Conservation (phyloP, 371 early-diverging fungal genomes). For the Neoconidiobolus thromboides region DNA sequence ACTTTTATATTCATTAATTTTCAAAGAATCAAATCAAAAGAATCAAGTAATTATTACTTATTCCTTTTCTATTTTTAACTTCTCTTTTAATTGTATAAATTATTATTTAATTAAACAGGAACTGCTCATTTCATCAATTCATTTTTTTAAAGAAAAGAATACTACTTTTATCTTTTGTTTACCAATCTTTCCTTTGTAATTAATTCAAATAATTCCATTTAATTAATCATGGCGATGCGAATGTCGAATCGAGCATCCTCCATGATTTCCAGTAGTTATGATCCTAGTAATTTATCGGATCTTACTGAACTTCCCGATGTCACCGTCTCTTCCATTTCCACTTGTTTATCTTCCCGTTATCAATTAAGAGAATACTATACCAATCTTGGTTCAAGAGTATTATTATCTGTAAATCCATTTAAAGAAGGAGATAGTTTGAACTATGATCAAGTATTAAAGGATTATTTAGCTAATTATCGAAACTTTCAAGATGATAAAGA, state of each 20-base stretch:
- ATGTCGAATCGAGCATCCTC: background rate
- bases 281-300: background rate
- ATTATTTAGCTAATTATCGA: constrained; percentile 52
- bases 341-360: constrained; percentile 29
- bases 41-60: too few relatives aligned
- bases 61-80: too few relatives aligned
- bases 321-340: constrained; percentile 19
- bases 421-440: constrained; percentile 22
- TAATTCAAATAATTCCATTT: background rate
- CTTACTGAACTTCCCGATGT: background rate
- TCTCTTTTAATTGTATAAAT: too few relatives aligned
- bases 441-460: constrained; percentile 29
- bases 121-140: too few relatives aligned
- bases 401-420: constrained; percentile 33
- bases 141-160: too few relatives aligned
- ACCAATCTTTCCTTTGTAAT: background rate
- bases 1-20: too few relatives aligned
- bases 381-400: constrained; percentile 30
- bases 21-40: too few relatives aligned
- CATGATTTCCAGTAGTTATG: background rate
- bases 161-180: too few relatives aligned
- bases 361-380: constrained; percentile 37
- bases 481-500: constrained; percentile 8
- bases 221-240: background rate
- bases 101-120: too few relatives aligned